These are phyloP conservation scores for Hortaea werneckii DNA, from an alignment of 2,329 filamentous ascomycete genomes.

Conservation along the genomic window DNA sequence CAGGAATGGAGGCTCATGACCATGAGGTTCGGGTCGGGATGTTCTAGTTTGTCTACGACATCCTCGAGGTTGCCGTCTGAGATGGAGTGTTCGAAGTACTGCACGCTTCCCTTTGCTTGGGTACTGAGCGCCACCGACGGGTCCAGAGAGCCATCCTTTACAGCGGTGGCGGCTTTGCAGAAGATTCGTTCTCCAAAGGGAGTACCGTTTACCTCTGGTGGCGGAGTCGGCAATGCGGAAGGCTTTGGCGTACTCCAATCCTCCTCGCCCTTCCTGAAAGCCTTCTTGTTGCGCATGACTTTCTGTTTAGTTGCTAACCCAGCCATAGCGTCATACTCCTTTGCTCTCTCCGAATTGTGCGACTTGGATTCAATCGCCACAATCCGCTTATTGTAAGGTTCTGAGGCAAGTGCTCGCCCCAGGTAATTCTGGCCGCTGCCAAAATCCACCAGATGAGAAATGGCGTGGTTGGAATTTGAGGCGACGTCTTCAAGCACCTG, in stretches of 20 bases:
- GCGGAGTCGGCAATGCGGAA: conserved; percentile 13
- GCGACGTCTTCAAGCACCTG: conserved; percentile 48
- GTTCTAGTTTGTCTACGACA: conserved; percentile 32
- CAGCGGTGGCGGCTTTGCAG: too few relatives aligned
- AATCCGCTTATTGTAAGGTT: conserved; percentile 76
- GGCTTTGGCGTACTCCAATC: conserved; percentile 7
- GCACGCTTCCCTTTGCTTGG: conserved; percentile 55
- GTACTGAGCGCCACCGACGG: conserved; percentile 30
- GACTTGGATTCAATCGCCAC: conserved; percentile 83
- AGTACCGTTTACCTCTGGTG: conserved; percentile 4
- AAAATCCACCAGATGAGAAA: conserved; percentile 90
- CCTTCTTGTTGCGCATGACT: conserved; percentile 74
- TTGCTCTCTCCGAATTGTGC: conserved; percentile 77
- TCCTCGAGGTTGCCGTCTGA: conserved; percentile 61
- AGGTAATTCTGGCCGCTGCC: conserved; percentile 96
- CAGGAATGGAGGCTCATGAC: conserved; percentile 94
- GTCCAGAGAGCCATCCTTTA: conserved; percentile 21
- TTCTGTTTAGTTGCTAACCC: conserved; percentile 63
- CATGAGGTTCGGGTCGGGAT: conserved; percentile 48
- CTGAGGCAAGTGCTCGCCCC: conserved; percentile 72
- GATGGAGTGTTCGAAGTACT: conserved; percentile 67
- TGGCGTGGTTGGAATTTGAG: conserved; percentile 34
- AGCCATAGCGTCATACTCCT: conserved; percentile 71
- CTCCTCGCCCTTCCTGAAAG: conserved; percentile 44
- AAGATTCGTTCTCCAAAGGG: too few relatives aligned